Conservation (phyloP, 257 asterid species). For the Solanum gracilifrons region DNA sequence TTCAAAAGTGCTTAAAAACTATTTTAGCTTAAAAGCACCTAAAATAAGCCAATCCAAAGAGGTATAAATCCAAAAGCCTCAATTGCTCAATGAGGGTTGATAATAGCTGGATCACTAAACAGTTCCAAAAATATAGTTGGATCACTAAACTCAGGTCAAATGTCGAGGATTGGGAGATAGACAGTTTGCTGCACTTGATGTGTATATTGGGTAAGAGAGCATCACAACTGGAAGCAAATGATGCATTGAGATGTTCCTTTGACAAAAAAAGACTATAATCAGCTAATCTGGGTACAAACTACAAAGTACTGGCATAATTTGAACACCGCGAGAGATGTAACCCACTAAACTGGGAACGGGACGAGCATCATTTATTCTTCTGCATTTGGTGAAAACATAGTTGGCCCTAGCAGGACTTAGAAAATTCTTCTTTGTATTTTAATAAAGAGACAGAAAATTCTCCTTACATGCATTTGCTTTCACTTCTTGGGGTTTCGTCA, state of each 20-base stretch:
- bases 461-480: neutral
- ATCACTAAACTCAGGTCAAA: neutral
- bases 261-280: neutral
- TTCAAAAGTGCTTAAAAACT: neutral
- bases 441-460: neutral
- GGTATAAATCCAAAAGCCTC: neutral
- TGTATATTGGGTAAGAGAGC: neutral
- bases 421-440: neutral
- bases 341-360: neutral
- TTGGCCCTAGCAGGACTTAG: neutral
- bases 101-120: neutral
- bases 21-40: neutral
- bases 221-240: neutral
- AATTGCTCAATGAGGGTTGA: neutral
- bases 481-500: neutral
- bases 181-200: neutral
- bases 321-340: neutral
- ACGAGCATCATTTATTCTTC: neutral
- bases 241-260: neutral
- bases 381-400: neutral
- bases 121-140: neutral
- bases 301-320: neutral
- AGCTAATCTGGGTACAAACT: neutral
- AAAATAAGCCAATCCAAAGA: neutral
- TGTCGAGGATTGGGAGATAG: neutral